phyloP scores from a whole-genome alignment of 345 rosid genomes.

The Populus alba region DNA sequence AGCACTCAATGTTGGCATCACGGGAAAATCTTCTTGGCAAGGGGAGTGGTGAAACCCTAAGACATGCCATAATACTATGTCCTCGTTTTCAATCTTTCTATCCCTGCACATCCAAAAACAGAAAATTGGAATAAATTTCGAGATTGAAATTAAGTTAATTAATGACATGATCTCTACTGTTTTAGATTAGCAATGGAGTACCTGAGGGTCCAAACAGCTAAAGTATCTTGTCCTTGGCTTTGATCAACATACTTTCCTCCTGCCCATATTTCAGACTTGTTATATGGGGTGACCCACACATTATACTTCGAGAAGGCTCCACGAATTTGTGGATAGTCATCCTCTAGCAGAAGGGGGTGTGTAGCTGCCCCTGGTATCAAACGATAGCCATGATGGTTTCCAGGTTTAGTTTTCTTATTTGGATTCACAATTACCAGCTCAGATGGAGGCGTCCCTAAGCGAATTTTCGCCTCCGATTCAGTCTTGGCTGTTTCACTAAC shows the following conservation, averaged over 20 bases:
- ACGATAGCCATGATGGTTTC: constrained; percentile 45
- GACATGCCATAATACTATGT: constrained; percentile 53
- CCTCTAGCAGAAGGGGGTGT: constrained; percentile 21
- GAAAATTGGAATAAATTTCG: neutral
- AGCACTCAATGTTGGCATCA: constrained; percentile 48
- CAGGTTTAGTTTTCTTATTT: constrained; percentile 40
- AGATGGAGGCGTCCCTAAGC: constrained; percentile 18
- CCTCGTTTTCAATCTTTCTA: constrained; percentile 45
- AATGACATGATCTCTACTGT: neutral
- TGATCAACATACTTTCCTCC: constrained; percentile 44
- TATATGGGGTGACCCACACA: constrained; percentile 59
- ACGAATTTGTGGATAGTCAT: constrained; percentile 50
- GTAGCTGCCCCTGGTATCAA: constrained; percentile 30
- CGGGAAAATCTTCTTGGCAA: constrained; percentile 53
- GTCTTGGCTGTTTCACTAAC: constrained; percentile 41
- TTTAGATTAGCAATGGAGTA: neutral
- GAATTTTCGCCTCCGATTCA: constrained; percentile 41
- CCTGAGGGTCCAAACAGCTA: constrained; percentile 48
- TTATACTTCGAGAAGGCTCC: constrained; percentile 47
- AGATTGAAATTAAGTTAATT: neutral
- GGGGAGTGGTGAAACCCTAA: constrained; percentile 56
- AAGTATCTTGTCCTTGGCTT: constrained; percentile 49
- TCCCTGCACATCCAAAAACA: constrained; percentile 22
- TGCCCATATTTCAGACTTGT: constrained; percentile 52
- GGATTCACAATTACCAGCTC: constrained; percentile 45